Evolutionary conservation across 805 yeast species (phyloP).

Genomic region (Ogataea dorogensis): DNA sequence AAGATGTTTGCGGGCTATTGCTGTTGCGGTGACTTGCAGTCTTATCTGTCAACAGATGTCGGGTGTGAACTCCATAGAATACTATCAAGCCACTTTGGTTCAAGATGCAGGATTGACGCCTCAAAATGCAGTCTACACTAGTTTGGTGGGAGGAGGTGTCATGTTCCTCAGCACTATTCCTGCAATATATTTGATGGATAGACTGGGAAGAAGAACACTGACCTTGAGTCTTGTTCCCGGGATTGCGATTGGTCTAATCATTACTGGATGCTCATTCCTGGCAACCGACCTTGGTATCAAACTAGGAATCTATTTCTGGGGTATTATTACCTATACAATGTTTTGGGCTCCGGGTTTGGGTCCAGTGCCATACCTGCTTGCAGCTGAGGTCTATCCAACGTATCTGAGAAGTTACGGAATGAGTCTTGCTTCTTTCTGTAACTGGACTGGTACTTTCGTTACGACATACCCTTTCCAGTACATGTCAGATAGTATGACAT

Average conservation of each 20-base stretch:
- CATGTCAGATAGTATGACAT: conserved; percentile 65
- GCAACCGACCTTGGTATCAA: conserved; percentile 40
- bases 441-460: conserved; percentile 68
- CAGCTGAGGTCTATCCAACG: conserved; percentile 63
- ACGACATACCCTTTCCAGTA: conserved; percentile 60
- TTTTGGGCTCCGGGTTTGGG: conserved; percentile 52
- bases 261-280: conserved; percentile 57
- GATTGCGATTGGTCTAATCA: conserved; percentile 49
- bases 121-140: conserved; percentile 58
- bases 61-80: conserved; percentile 63
- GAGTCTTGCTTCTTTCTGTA: conserved; percentile 54
- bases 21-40: conserved; percentile 51
- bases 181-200: conserved; percentile 57
- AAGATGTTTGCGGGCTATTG: conserved; percentile 53
- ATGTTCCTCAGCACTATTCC: conserved; percentile 57
- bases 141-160: conserved; percentile 65
- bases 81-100: conserved; percentile 58
- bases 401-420: conserved; percentile 60
- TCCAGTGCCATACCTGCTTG: conserved; percentile 56
- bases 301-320: conserved; percentile 58
- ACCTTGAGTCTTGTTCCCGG: conserved; percentile 45
- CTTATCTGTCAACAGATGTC: conserved; percentile 59
- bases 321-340: conserved; percentile 46
- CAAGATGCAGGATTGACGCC: conserved; percentile 48
- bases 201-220: conserved; percentile 62